These are phyloP conservation scores for Chaetomium globosum DNA, from an alignment of 2,329 filamentous ascomycete species.

Conservation along the genomic window DNA sequence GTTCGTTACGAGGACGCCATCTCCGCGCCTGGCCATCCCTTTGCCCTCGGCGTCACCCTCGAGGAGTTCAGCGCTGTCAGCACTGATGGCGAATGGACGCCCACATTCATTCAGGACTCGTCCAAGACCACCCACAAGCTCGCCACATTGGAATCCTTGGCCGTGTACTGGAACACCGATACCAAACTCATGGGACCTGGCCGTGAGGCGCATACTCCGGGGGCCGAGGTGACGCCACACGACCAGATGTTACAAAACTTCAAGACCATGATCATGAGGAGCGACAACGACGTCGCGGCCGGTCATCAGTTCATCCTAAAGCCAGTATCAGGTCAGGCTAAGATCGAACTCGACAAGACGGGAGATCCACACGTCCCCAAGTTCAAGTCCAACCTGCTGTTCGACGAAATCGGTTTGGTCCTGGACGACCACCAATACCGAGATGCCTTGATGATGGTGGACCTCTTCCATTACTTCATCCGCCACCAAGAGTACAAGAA, in stretches of 20 bases:
- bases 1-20: slow-evolving; percentile 97
- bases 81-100: slow-evolving; percentile 92
- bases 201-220: slow-evolving; percentile 66
- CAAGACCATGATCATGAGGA: slow-evolving; percentile 75
- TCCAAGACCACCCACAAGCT: slow-evolving; percentile 86
- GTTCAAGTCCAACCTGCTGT: slow-evolving; percentile 86
- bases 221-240: slow-evolving; percentile 66
- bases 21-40: slow-evolving; percentile 91
- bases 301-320: slow-evolving; percentile 92
- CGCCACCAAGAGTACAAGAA: slow-evolving; percentile 97
- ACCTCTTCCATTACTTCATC: slow-evolving; percentile 97
- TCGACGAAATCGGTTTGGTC: slow-evolving; percentile 97
- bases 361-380: slow-evolving; percentile 77
- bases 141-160: slow-evolving; percentile 83
- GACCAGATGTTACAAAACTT: slow-evolving; percentile 77
- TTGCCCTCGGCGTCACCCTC: slow-evolving; percentile 87
- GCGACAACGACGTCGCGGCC: slow-evolving; percentile 52
- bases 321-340: slow-evolving; percentile 92
- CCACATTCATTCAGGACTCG: slow-evolving; percentile 91
- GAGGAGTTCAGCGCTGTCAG: slow-evolving; percentile 97
- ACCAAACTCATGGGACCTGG: slow-evolving; percentile 79
- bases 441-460: slow-evolving; percentile 95
- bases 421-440: slow-evolving; percentile 97
- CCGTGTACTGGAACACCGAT: slow-evolving; percentile 98
- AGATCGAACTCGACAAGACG: slow-evolving; percentile 92